Evolutionary conservation across 2,329 filamentous ascomycete species (phyloP), one percentile per base, ranked within the genome.

Genomic region (Mollisia scopiformis): DNA sequence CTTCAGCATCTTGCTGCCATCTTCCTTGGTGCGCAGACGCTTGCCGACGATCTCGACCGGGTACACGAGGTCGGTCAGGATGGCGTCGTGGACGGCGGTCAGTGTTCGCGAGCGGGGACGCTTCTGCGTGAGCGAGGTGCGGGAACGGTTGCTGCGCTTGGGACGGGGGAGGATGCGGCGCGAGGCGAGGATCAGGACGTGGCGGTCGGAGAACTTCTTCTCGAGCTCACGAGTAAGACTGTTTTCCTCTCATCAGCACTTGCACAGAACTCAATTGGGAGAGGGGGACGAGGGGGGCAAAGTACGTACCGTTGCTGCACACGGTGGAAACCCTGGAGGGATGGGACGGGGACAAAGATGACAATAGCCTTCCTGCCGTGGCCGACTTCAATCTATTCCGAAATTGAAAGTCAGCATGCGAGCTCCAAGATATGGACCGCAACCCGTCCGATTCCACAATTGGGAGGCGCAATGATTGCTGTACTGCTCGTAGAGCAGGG

Each of bases 181-280:
- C 78, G 94, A 96, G 75, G 95, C 95, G 75, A 99, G 90, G 88
- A 99, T 93, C 81, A 99, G 87, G 81, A 99, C 95, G 83, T 99
- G 95, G 83, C 95, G 95, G 88, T 99, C 95, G 71, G 95, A 98
- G 92, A 99, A 99, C 87, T 99, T 99, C 93, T 99, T 99, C 91
- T 99, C 95, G 79, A 99, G 93, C 88, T 99, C 95, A 84, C 95
- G 95, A 82, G 95, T 99, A 79, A 99, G 89, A 79, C 94, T 98
- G 67, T 49, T 3, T 1, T 23, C n/a, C n/a, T n/a, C 25, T 7
- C 23, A 28, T 62, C 23, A 62, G 56, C 21, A 52, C 3, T 33
- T n/a, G n/a, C n/a, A n/a, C n/a, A n/a, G 10, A 11, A 27, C 10
- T 27, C 16, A 10, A 30, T 35, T 33, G 13, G 11, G 14, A 14